Evolutionary conservation across 495 filamentous ascomycete genomes (phyloP).

Genomic region (Hypoxylon rickii): DNA sequence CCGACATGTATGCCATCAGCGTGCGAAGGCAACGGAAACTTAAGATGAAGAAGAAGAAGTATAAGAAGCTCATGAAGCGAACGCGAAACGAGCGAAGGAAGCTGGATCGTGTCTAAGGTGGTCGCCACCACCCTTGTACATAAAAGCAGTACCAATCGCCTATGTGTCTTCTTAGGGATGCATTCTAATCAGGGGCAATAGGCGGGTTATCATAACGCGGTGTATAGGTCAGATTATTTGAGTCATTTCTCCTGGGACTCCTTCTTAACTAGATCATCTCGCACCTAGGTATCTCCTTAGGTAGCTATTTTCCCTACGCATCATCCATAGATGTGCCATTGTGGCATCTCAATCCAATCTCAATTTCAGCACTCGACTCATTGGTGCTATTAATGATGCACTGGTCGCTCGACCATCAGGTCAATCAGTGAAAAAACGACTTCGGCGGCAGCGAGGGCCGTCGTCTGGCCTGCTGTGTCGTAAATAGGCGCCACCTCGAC

Average conservation of each 20-base stretch:
- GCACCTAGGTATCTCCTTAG: conserved; percentile 11
- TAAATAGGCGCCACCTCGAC: conserved; percentile 75
- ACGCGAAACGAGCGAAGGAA: conserved; percentile 89
- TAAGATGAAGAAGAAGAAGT: conserved; percentile 99
- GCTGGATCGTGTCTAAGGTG: conserved; percentile 65
- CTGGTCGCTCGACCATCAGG: conserved; percentile 45
- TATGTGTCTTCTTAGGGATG: conserved; percentile 2
- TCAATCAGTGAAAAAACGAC: conserved; percentile 41
- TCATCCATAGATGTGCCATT: conserved; percentile 15
- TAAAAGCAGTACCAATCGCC: conserved; percentile 13
- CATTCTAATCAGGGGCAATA: conserved; percentile 8
- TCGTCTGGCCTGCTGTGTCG: conserved; percentile 70
- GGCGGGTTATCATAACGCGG: conserved; percentile 22
- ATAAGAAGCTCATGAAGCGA: conserved; percentile 95
- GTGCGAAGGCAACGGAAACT: conserved; percentile 85
- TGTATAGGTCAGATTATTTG: conserved; percentile 26
- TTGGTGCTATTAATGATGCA: conserved; percentile 18
- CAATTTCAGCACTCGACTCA: not conserved
- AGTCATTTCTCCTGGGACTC: conserved; percentile 14
- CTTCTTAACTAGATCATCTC: conserved; percentile 24
- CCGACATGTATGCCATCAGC: conserved; percentile 69
- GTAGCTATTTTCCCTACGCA: too few relatives aligned
- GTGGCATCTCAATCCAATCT: conserved; percentile 23
- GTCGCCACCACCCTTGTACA: conserved; percentile 21
- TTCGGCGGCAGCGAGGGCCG: conserved; percentile 67